Base-by-base conservation (phyloP, 1,284 basidiomycete species). In the Pseudozyma tsukubaensis region DNA sequence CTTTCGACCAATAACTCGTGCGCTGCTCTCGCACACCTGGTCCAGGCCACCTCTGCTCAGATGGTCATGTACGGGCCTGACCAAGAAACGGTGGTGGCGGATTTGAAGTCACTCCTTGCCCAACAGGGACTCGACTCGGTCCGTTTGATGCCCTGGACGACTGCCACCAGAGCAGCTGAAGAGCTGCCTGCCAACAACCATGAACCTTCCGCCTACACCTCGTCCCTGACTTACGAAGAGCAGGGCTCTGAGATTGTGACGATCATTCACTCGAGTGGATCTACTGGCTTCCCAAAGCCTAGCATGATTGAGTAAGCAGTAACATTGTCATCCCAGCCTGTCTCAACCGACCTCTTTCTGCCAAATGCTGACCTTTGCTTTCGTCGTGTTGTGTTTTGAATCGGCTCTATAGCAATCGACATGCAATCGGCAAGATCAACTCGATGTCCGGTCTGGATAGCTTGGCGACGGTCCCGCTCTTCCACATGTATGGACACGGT, bases 1-100 rank as follows among this genome's bases (percentile, higher is more conserved):
- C 43, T 74, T 7, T 74, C 72, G 11, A 63, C 72, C 36, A 71
- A 74, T 62, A 74, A 69, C 36, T 65, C 60, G 7, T n/a, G 18
- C 4, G 36, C 62, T 34, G 67, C 72, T n/a, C 48, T 74, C 16
- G 59, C 49, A 11, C 72, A 74, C 50, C 61, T 74, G 14, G 14
- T 74, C 44, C 47, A 62, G 43, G 13, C 43, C n/a, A 71, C 59
- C 34, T 14, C 39, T 7, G 35, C 53, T 3, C 7, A 49, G 0
- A 16, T 18, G 13, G n/a, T 64, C 29, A 24, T 71, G 43, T 56
- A 61, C 40, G 45, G 59, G 44, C 5, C 37, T 14, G 52, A 63
- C 12, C 39, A 49, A 12, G 12, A 21, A 4, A n/a, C 21, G 11
- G 35, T 6, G 16, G 13, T 43, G 4, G 19, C 11, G 0, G 50